Percentiles rank a stretch among this genome's conserved stretches.
Conservation (phyloP, 805 yeast genomes). For the Cyberlindnera lachancei region DNA sequence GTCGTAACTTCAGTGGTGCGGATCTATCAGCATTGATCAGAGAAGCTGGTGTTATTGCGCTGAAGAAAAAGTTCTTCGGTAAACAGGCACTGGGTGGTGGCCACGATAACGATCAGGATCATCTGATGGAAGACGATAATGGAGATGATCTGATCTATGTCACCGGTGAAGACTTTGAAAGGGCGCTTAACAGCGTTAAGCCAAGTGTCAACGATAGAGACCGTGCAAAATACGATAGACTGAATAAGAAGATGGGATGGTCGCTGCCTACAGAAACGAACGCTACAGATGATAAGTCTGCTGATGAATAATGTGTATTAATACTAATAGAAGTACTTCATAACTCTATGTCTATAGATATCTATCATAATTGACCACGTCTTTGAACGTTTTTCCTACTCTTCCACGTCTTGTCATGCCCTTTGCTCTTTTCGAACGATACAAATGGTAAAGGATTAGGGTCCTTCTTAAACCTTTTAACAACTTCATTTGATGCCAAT, state of each 20-base stretch:
- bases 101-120: slow-evolving; percentile 40
- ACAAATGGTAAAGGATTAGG: slow-evolving; percentile 44
- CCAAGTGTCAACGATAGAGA: slow-evolving; percentile 91
- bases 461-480: slow-evolving; percentile 12
- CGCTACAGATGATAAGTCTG: slow-evolving; percentile 4
- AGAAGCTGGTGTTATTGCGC: slow-evolving; percentile 88
- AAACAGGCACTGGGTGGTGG: too few species aligned
- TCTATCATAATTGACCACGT: slow-evolving; percentile 29
- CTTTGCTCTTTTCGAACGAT: slow-evolving; percentile 28
- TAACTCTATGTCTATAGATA: slow-evolving; percentile 1
- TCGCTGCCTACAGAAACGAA: slow-evolving; percentile 34
- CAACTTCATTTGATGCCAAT: slow-evolving; percentile 24
- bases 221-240: slow-evolving; percentile 63
- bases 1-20: slow-evolving; percentile 92
- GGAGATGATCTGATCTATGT: slow-evolving; percentile 43
- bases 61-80: slow-evolving; percentile 64
- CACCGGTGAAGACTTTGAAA: slow-evolving; percentile 54
- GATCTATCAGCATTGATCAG: slow-evolving; percentile 87
- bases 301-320: slow-evolving; percentile 5
- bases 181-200: slow-evolving; percentile 66
- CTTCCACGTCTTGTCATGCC: slow-evolving; percentile 50
- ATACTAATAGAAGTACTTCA: too few species aligned
- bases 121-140: slow-evolving; percentile 37
- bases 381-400: slow-evolving; percentile 49
- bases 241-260: slow-evolving; percentile 75